Evolutionary conservation across 805 yeast species (phyloP).

Genomic region (Candida tammaniensis): DNA sequence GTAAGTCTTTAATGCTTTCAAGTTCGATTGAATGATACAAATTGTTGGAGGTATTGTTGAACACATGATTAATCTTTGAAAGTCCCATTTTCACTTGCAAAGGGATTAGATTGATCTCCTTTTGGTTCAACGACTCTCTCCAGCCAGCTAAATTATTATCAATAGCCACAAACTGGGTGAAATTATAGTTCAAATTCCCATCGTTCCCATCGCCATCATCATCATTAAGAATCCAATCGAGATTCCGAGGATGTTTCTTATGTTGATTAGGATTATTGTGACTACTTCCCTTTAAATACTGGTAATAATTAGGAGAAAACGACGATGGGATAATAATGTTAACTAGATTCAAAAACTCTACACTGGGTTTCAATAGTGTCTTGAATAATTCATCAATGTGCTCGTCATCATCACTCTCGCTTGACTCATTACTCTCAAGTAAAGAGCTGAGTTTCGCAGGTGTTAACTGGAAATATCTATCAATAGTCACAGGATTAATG

Average conservation of each 20-base stretch:
- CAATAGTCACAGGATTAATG: constrained; percentile 46
- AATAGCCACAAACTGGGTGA: constrained; percentile 39
- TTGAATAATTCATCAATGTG: constrained; percentile 32
- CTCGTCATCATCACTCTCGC: constrained; percentile 16
- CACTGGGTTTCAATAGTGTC: constrained; percentile 38
- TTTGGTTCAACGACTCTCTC: constrained; percentile 36
- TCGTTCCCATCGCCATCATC: constrained; percentile 49
- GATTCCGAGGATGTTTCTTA: constrained; percentile 20
- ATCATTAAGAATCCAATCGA: constrained; percentile 44
- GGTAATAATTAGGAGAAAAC: constrained; percentile 44
- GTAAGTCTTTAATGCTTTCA: constrained; percentile 16
- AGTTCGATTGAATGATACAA: constrained; percentile 30
- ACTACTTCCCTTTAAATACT: constrained; percentile 31
- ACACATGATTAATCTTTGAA: constrained; percentile 15
- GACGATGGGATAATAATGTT: constrained; percentile 46
- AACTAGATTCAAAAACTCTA: constrained; percentile 42
- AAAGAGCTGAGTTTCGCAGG: constrained; percentile 40
- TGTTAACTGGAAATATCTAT: constrained; percentile 41
- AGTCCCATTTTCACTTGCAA: constrained; percentile 30
- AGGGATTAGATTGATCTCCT: constrained; percentile 24
- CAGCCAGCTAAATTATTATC: constrained; percentile 41
- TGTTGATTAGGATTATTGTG: constrained; percentile 16
- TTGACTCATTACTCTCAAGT: constrained; percentile 14
- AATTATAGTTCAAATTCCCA: constrained; percentile 45
- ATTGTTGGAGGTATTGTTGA: constrained; percentile 14